These are phyloP conservation scores for Apiospora hydei DNA, from an alignment of 2,329 filamentous ascomycete species.

Conservation along the genomic window DNA sequence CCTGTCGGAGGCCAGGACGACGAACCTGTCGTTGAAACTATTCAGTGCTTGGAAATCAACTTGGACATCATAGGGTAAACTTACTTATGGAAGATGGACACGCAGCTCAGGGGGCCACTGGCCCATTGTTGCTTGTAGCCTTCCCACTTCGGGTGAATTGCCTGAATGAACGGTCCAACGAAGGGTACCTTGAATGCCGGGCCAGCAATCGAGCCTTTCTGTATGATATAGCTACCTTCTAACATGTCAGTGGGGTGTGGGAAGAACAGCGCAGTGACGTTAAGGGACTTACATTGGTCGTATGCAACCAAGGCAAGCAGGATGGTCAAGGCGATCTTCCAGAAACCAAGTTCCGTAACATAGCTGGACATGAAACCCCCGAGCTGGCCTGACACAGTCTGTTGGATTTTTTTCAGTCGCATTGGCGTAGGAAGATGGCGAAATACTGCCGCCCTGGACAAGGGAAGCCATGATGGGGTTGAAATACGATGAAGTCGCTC, in stretches of 20 bases:
- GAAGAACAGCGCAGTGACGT: conserved; percentile 7
- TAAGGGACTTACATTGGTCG: background rate
- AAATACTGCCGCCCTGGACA: conserved; percentile 2
- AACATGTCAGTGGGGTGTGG: background rate
- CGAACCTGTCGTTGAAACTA: conserved; percentile 63
- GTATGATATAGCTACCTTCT: conserved; percentile 65
- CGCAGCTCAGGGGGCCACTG: conserved; percentile 80
- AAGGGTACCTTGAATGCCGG: conserved; percentile 70
- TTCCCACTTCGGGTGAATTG: conserved; percentile 76
- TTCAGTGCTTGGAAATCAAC: background rate
- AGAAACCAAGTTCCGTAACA: background rate
- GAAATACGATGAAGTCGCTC: background rate
- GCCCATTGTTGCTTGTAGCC: conserved; percentile 80
- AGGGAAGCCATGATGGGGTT: background rate
- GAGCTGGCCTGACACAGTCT: background rate
- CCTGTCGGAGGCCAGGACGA: conserved; percentile 78
- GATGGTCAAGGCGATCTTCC: conserved; percentile 12
- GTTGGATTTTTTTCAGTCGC: background rate
- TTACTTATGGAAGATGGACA: conserved; percentile 87
- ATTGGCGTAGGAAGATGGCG: background rate
- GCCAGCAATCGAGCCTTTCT: conserved; percentile 69
- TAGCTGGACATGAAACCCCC: background rate
- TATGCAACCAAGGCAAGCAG: background rate
- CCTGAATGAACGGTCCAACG: conserved; percentile 80
- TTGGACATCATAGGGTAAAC: background rate